phyloP scores from a whole-genome alignment of 2,329 filamentous ascomycete genomes.

The Fusarium tupiense region DNA sequence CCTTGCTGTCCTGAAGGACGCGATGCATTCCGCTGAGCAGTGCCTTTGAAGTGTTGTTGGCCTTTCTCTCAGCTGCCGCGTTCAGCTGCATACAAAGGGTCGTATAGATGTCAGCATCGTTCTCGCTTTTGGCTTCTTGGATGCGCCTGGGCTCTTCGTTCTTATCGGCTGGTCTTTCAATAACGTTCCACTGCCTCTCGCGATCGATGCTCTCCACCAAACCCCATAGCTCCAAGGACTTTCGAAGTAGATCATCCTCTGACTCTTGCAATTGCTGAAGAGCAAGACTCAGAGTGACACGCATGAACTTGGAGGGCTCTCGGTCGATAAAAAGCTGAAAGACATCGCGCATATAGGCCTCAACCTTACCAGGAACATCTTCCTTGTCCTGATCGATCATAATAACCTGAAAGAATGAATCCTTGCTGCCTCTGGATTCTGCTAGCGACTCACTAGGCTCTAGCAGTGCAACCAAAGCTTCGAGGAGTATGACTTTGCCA shows the following conservation, averaged over 20 bases:
- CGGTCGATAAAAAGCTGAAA: conserved; percentile 66
- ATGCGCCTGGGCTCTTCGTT: conserved; percentile 57
- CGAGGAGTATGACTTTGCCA: conserved; percentile 55
- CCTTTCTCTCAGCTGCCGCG: conserved; percentile 71
- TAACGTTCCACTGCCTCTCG: conserved; percentile 69
- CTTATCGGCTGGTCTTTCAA: conserved; percentile 57
- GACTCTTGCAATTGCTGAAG: conserved; percentile 56
- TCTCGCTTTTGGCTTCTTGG: conserved; percentile 58
- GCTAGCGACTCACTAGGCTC: conserved; percentile 51
- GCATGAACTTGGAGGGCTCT: conserved; percentile 69
- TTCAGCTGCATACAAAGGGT: conserved; percentile 72
- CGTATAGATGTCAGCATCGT: conserved; percentile 66
- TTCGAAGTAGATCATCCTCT: conserved; percentile 64
- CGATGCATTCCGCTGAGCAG: conserved; percentile 70
- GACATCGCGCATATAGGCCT: conserved; percentile 68
- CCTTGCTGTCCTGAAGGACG: conserved; percentile 68
- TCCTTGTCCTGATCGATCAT: conserved; percentile 71
- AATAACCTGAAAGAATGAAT: conserved; percentile 52
- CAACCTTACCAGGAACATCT: conserved; percentile 67
- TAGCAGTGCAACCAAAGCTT: conserved; percentile 46
- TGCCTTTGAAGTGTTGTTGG: conserved; percentile 66
- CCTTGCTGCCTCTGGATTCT: conserved; percentile 47
- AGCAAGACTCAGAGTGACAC: conserved; percentile 66
- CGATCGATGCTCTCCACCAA: conserved; percentile 73
- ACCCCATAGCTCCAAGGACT: conserved; percentile 71